Percentiles rank a stretch among this genome's conserved stretches.
Conservation (phyloP, 805 yeast genomes). For the Saccharomycopsis sp. region DNA sequence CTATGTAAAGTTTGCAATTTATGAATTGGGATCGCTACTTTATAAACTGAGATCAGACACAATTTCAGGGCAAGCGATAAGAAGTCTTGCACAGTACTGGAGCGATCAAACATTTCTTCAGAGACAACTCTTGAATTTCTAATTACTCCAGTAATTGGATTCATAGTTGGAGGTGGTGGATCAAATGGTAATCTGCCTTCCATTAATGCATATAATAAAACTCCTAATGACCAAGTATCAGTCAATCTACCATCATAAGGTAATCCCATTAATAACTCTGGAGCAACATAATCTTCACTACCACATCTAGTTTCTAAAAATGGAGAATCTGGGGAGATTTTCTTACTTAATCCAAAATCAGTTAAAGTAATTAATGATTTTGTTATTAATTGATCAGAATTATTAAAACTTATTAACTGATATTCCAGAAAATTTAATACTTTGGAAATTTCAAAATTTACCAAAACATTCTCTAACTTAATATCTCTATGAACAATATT, state of each 20-base stretch:
- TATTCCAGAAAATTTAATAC: conserved; percentile 1
- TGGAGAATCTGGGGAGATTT: conserved; percentile 49
- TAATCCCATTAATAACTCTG: conserved; percentile 83
- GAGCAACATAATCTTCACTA: conserved; percentile 92
- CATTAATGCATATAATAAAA: conserved; percentile 69
- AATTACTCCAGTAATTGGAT: conserved; percentile 24
- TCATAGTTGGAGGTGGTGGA: conserved; percentile 48
- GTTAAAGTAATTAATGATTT: conserved; percentile 48
- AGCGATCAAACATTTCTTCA: too few species aligned
- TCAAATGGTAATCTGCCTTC: conserved; percentile 92
- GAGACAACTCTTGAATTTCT: conserved; percentile 33
- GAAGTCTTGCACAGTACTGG: too few species aligned
- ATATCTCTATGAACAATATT: conserved; percentile 83
- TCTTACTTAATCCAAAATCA: conserved; percentile 83
- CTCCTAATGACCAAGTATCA: conserved; percentile 95
- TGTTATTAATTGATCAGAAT: conserved; percentile 9
- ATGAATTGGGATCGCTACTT: too few species aligned
- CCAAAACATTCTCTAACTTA: conserved; percentile 72
- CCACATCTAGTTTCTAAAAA: conserved; percentile 85
- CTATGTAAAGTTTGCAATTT: too few species aligned
- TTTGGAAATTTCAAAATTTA: conserved; percentile 23
- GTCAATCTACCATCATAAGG: conserved; percentile 86
- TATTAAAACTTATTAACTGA: not conserved
- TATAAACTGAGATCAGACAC: too few species aligned
- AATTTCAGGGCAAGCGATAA: too few species aligned